Evolutionary conservation across 2,329 filamentous ascomycete species (phyloP), one percentile per base, ranked within the genome.

Genomic region (Graphiopsis chlorocephala): DNA sequence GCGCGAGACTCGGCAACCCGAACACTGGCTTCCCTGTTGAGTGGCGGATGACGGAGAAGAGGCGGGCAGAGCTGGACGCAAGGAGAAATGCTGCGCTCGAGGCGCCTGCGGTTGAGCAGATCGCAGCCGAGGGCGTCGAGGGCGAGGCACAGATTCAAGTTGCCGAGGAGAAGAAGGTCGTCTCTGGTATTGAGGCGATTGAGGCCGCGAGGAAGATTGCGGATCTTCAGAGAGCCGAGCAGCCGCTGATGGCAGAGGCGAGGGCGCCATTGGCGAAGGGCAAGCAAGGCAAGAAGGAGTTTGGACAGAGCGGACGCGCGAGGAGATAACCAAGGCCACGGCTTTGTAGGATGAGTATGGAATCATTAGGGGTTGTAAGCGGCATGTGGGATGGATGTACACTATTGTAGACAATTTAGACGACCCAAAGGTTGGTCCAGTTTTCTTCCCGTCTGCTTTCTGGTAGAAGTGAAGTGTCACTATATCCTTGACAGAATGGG

Each of bases 1-100:
- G 56, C 42, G 55, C 55, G 29, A 59, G 55, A 26, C 42, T 78
- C 88, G 83, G 85, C 67, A 90, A 90, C 81, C 77, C 77, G 48
- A 86, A 86, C 75, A 83, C 86, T 63, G 84, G 82, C 68, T 98
- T 97, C 78, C 95, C 95, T 2, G 84, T 87, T 71, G 86, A 88
- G 70, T 99, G 95, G 95, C 86, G 85, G 65, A 80, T 99, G 83
- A 93, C 90, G 1, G 79, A 86, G 55, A 83, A 90, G 78, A 84
- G 92, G 68, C 85, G 83, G 74, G 75, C 80, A 72, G 83, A 90
- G 77, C 81, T 97, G 59, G 84, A 86, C n/a, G 83, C 82, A 48
- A 80, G 82, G 66, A 85, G 92, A 61, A 75, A 82, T 66, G 75
- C 83, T 20, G n/a, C 14, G 47, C 48, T 61, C 28, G 57, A 55